These are phyloP conservation scores for Niebla homalea DNA, from an alignment of 495 filamentous ascomycete species.

Conservation along the genomic window DNA sequence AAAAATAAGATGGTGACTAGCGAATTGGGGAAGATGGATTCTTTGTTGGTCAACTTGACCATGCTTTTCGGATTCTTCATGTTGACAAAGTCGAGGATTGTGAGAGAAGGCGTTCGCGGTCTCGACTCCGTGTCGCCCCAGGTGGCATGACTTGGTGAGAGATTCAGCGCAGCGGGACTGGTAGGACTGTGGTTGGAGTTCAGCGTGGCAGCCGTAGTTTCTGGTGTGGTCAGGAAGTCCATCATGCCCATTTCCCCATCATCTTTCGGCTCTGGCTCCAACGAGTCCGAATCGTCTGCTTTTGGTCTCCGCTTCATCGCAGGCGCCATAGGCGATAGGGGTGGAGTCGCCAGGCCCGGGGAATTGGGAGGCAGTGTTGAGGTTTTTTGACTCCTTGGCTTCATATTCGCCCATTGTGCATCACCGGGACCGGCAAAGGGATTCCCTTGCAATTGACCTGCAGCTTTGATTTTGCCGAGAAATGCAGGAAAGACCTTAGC, in stretches of 20 bases:
- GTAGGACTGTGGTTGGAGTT: slow-evolving; percentile 1
- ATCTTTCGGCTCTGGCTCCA: neutral
- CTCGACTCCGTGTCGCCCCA: slow-evolving; percentile 2
- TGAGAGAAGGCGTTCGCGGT: slow-evolving; percentile 24
- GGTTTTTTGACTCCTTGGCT: neutral
- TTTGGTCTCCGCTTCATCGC: neutral
- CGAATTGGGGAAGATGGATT: slow-evolving; percentile 42
- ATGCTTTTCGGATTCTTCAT: slow-evolving; percentile 67
- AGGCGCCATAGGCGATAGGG: neutral
- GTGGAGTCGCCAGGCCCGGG: neutral
- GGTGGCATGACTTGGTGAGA: slow-evolving; percentile 1
- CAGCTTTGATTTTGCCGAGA: slow-evolving; percentile 38
- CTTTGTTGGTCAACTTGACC: slow-evolving; percentile 45
- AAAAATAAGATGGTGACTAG: slow-evolving; percentile 70
- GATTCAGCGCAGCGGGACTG: slow-evolving; percentile 7
- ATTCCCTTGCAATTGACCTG: slow-evolving; percentile 7
- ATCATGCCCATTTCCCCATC: slow-evolving; percentile 36
- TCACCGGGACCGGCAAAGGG: slow-evolving; percentile 11
- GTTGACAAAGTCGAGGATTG: slow-evolving; percentile 73
- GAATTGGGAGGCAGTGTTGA: neutral
- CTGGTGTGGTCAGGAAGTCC: slow-evolving; percentile 46
- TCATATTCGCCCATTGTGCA: slow-evolving; percentile 9
- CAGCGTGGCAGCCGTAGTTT: slow-evolving; percentile 18
- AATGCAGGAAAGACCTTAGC: slow-evolving; percentile 61
- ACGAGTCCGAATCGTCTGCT: neutral